Evolutionary conservation across 2,329 filamentous ascomycete species (phyloP).

Genomic region (Fusarium setosum): DNA sequence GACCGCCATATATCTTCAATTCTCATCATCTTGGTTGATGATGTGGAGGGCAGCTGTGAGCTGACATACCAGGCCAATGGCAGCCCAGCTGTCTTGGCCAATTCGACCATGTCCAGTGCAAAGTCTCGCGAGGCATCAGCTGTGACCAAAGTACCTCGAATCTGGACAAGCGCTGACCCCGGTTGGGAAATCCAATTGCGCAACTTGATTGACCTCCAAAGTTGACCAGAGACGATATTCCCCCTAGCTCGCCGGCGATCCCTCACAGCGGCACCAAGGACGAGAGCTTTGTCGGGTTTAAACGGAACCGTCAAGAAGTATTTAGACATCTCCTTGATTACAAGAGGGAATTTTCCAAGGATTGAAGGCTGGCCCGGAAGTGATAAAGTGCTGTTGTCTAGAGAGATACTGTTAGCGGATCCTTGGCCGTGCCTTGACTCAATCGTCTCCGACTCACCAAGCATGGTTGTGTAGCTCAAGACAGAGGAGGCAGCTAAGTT

Average conservation of each 20-base stretch:
- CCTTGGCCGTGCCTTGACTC: neutral
- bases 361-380: neutral
- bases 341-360: neutral
- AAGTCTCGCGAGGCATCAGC: slow-evolving; percentile 12
- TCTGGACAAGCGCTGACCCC: slow-evolving; percentile 7
- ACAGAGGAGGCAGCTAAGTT: neutral
- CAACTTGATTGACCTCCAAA: slow-evolving; percentile 15
- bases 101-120: slow-evolving; percentile 18
- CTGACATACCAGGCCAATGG: slow-evolving; percentile 11
- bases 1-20: neutral
- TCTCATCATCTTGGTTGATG: neutral
- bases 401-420: neutral
- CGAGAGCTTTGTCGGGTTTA: slow-evolving; percentile 4
- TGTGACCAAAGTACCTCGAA: slow-evolving; percentile 5
- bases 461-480: neutral
- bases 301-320: slow-evolving; percentile 8
- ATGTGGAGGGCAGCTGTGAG: slow-evolving; percentile 5
- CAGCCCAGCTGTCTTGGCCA: neutral
- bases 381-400: neutral
- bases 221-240: neutral
- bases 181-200: slow-evolving; percentile 17
- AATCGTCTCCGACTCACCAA: neutral
- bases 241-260: slow-evolving; percentile 9
- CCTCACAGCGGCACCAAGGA: neutral
- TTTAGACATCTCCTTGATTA: slow-evolving; percentile 2